Conservation (phyloP, 306 rosid species). For the Cucumis melo region DNA sequence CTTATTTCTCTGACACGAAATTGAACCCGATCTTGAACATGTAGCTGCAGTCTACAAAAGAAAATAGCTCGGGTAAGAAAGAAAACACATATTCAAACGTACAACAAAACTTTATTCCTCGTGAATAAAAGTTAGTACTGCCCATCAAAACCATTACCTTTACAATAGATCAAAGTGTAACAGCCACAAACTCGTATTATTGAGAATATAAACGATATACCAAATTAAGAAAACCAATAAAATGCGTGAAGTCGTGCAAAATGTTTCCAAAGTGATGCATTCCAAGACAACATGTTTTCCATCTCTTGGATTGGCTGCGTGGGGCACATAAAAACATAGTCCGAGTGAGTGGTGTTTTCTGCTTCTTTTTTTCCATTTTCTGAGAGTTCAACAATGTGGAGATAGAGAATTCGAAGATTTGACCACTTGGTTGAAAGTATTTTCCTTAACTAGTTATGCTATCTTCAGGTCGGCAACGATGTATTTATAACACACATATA, state of each 20-base stretch:
- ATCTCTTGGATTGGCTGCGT: background rate
- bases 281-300: background rate
- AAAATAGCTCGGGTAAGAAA: slow-evolving; percentile 6
- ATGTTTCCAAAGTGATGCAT: background rate
- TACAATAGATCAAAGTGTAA: background rate
- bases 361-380: no score
- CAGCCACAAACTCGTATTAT: background rate
- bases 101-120: background rate
- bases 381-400: no score
- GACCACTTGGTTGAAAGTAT: background rate
- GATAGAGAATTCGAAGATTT: no score
- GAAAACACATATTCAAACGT: background rate
- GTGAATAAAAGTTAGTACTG: background rate
- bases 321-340: background rate
- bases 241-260: background rate
- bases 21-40: slow-evolving; percentile 19
- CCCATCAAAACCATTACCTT: background rate
- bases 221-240: background rate
- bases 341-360: background rate
- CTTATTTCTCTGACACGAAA: slow-evolving; percentile 21
- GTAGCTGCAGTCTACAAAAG: slow-evolving; percentile 30
- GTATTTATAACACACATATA: no score
- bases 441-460: background rate
- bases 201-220: background rate
- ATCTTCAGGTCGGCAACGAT: no score